phyloP scores from a whole-genome alignment of 2,329 filamentous ascomycete genomes.

The Cladosporium velox region DNA sequence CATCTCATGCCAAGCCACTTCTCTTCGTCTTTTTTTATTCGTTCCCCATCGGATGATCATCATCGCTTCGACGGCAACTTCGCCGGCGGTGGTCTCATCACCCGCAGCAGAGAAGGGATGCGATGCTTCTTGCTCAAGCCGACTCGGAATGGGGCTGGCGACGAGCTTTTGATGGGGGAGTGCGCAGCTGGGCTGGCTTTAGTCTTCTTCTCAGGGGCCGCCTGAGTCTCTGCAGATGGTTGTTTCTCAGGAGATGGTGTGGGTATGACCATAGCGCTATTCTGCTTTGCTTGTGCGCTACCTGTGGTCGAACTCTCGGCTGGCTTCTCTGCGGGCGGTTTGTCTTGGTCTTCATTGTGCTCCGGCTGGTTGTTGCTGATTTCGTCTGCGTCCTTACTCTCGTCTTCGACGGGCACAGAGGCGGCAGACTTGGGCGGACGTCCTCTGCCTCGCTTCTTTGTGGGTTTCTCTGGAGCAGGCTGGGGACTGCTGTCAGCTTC shows the following conservation, averaged over 20 bases:
- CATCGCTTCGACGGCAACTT: constrained; percentile 17
- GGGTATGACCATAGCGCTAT: background rate
- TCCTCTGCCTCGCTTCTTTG: constrained; percentile 17
- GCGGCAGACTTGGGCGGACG: constrained; percentile 14
- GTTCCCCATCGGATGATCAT: background rate
- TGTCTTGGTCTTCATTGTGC: background rate
- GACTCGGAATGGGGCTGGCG: constrained; percentile 47
- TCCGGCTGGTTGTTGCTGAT: background rate
- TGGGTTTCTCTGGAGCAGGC: background rate
- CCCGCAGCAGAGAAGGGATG: constrained; percentile 49
- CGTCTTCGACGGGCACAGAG: background rate
- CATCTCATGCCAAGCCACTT: background rate
- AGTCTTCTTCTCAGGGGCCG: background rate
- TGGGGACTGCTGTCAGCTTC: background rate
- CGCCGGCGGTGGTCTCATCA: constrained; percentile 25
- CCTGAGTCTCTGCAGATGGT: background rate
- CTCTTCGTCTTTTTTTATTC: background rate
- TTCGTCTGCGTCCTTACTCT: background rate
- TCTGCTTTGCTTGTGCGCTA: background rate
- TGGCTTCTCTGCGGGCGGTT: background rate
- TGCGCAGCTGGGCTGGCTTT: constrained; percentile 26
- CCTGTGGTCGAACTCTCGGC: background rate
- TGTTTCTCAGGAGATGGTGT: constrained; percentile 14
- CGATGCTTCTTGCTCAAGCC: constrained; percentile 52
- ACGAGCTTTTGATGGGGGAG: constrained; percentile 29